Percentiles rank a stretch among this genome's conserved stretches.
Evolutionary conservation across 2,329 filamentous ascomycete genomes (phyloP).

Genomic region (Epichloe glyceriae): DNA sequence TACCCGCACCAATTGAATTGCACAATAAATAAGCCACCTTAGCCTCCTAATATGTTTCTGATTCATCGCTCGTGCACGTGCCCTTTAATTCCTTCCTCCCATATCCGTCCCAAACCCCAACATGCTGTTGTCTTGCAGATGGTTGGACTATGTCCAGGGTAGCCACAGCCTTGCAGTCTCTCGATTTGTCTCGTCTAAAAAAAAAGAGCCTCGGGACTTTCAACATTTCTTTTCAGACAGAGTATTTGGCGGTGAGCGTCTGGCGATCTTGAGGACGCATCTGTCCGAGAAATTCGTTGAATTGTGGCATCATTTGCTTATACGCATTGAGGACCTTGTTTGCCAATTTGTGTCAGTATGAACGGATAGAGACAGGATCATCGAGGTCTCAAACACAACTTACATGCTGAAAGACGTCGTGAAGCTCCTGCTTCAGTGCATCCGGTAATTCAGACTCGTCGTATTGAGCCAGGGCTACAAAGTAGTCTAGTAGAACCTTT

Average conservation of each 20-base stretch:
- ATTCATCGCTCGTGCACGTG: neutral
- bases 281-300: constrained; percentile 39
- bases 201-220: no score
- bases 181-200: neutral
- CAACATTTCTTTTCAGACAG: constrained; percentile 19
- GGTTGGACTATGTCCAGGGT: neutral
- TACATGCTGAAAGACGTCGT: constrained; percentile 66
- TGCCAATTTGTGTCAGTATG: neutral
- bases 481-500: constrained; percentile 67
- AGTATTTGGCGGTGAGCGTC: constrained; percentile 35
- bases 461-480: constrained; percentile 71
- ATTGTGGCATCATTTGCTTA: constrained; percentile 46
- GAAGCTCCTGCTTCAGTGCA: constrained; percentile 50
- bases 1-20: constrained; percentile 2
- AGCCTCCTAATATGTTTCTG: neutral
- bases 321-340: constrained; percentile 41
- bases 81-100: neutral
- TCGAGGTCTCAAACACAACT: constrained; percentile 18
- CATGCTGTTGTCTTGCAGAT: neutral
- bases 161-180: neutral
- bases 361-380: no score
- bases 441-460: constrained; percentile 48
- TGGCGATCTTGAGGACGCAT: constrained; percentile 37
- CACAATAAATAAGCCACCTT: constrained; percentile 1
- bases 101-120: neutral